Evolutionary conservation across 2,329 filamentous ascomycete species (phyloP).

Genomic region (Aspergillus pseudoglaucus): DNA sequence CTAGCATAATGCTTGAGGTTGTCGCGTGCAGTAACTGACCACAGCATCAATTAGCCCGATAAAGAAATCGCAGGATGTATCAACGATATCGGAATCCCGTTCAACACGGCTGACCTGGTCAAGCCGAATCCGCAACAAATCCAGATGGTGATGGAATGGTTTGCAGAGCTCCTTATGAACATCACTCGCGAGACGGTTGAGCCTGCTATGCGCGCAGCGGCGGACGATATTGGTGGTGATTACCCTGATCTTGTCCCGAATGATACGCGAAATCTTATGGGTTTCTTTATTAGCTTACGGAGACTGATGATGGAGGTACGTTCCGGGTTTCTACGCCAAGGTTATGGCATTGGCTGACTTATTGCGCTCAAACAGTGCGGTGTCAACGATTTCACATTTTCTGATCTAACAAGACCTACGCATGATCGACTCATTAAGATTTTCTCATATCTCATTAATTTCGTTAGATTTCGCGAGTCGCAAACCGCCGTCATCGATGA

Average conservation of each 20-base stretch:
- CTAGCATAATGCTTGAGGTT: neutral
- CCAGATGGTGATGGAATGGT: slow-evolving; percentile 97
- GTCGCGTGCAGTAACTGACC: slow-evolving; percentile 2
- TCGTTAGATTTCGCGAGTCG: slow-evolving; percentile 91
- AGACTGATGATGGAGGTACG: slow-evolving; percentile 63
- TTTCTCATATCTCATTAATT: slow-evolving; percentile 97
- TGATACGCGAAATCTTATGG: slow-evolving; percentile 91
- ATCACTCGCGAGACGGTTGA: slow-evolving; percentile 88
- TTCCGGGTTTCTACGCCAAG: neutral
- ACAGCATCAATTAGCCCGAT: slow-evolving; percentile 44
- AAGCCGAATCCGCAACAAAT: slow-evolving; percentile 93
- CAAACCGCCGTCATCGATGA: slow-evolving; percentile 86
- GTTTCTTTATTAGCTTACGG: slow-evolving; percentile 81
- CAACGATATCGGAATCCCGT: slow-evolving; percentile 89
- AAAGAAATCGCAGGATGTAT: slow-evolving; percentile 93
- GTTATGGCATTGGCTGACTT: neutral
- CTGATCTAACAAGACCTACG: slow-evolving; percentile 84
- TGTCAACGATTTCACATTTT: slow-evolving; percentile 88
- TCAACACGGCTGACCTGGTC: slow-evolving; percentile 76
- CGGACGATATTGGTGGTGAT: slow-evolving; percentile 78
- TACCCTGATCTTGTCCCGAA: slow-evolving; percentile 75
- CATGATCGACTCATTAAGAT: slow-evolving; percentile 88
- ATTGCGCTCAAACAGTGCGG: slow-evolving; percentile 56
- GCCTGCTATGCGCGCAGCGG: slow-evolving; percentile 87
- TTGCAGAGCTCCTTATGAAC: slow-evolving; percentile 89